Percentiles rank a stretch among this genome's conserved stretches.
These are phyloP conservation scores for Coemansia sp. DNA, from an alignment of 192 early-diverging fungal genomes.

Conservation along the genomic window DNA sequence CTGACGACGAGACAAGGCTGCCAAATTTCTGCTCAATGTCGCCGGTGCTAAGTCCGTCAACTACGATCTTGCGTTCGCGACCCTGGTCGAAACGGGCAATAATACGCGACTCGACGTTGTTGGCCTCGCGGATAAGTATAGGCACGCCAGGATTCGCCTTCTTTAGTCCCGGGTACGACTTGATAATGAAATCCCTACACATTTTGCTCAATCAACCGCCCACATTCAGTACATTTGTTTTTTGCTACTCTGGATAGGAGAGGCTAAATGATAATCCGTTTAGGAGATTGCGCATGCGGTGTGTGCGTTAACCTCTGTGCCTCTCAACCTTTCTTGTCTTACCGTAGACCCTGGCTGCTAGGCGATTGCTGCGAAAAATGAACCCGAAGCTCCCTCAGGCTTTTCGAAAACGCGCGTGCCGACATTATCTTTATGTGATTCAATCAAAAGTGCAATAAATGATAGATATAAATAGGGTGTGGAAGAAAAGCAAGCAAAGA, in stretches of 20 bases:
- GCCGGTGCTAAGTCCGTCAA: slow-evolving; percentile 71
- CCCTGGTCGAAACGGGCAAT: slow-evolving; percentile 89
- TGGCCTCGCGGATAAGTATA: slow-evolving; percentile 87
- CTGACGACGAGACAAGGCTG: slow-evolving; percentile 59
- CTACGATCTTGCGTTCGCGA: slow-evolving; percentile 72
- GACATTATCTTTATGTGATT: slow-evolving; percentile 25
- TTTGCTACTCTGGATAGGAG: background rate
- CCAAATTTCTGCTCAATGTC: slow-evolving; percentile 75
- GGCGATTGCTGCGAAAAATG: slow-evolving; percentile 83
- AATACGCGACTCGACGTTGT: slow-evolving; percentile 77
- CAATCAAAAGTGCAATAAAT: background rate
- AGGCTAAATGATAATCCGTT: background rate
- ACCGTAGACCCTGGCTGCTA: slow-evolving; percentile 80
- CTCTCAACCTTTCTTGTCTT: slow-evolving; percentile 16
- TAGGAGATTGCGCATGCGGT: no score
- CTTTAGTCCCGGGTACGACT: slow-evolving; percentile 81
- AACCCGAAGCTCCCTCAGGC: slow-evolving; percentile 86
- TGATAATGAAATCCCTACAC: slow-evolving; percentile 79
- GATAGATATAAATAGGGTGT: background rate
- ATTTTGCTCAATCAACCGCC: background rate
- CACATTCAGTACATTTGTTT: background rate
- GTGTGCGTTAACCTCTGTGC: background rate
- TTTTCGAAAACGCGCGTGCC: slow-evolving; percentile 57
- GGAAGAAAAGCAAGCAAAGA: background rate
- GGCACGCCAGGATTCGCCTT: slow-evolving; percentile 84